Conservation (phyloP, 2,329 filamentous ascomycete genomes). For the Epichloe glyceriae region DNA sequence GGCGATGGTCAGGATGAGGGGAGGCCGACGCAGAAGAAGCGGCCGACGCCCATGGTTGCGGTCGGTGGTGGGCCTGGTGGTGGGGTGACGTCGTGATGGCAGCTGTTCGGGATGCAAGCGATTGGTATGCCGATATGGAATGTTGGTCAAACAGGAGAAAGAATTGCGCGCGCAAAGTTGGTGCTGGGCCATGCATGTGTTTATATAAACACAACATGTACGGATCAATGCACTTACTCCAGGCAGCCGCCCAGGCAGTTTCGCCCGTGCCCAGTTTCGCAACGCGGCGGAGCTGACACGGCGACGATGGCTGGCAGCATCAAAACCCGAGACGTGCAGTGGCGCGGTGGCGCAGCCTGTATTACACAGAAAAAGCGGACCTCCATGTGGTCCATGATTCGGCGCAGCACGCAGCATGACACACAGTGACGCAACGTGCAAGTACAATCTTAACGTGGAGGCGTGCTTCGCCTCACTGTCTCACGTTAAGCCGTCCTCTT, state of each 20-base stretch:
- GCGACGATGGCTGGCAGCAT: background rate
- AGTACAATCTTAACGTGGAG: background rate
- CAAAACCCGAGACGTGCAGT: slow-evolving; percentile 1
- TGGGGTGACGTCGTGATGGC: background rate
- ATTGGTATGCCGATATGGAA: background rate
- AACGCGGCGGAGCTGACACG: background rate
- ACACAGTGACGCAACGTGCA: too few species aligned
- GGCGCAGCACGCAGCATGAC: background rate
- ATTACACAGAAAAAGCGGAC: background rate
- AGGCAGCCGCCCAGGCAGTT: too few species aligned
- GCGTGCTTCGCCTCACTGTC: background rate
- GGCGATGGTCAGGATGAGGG: slow-evolving; percentile 67
- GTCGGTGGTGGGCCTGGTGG: slow-evolving; percentile 8
- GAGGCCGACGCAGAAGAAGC: slow-evolving; percentile 76
- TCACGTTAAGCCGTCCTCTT: background rate
- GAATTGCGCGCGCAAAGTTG: too few species aligned
- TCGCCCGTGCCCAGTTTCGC: too few species aligned
- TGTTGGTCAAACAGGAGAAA: background rate
- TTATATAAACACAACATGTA: background rate
- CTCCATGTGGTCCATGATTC: background rate
- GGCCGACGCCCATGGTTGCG: slow-evolving; percentile 48
- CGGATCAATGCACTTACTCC: background rate
- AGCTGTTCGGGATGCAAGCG: too few species aligned
- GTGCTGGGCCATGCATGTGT: background rate
- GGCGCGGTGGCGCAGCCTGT: slow-evolving; percentile 7